These are phyloP conservation scores for Boletus reticuloceps DNA, from an alignment of 768 basidiomycete species.

Conservation along the genomic window DNA sequence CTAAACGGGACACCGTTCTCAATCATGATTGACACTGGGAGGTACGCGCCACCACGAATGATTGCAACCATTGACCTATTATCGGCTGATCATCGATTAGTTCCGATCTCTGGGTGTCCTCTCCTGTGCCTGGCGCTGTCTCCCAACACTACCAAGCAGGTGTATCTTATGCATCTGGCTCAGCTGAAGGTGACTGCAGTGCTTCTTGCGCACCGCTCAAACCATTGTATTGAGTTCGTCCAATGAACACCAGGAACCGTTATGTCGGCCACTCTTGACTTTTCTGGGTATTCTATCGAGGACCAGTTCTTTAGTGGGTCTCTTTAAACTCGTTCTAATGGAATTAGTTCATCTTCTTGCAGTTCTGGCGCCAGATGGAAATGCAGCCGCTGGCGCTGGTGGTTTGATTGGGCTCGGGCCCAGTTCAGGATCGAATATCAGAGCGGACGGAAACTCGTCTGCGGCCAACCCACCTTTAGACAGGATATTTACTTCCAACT, in stretches of 20 bases:
- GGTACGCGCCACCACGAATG: conserved; percentile 26
- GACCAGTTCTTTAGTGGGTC: conserved; percentile 36
- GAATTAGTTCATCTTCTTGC: conserved; percentile 2
- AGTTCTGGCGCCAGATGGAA: conserved; percentile 19
- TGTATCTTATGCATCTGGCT: conserved; percentile 55
- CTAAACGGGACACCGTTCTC: conserved; percentile 34
- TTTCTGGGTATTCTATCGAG: conserved; percentile 44
- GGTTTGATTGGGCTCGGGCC: conserved; percentile 62
- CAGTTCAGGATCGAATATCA: conserved; percentile 51
- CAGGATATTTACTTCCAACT: conserved; percentile 61
- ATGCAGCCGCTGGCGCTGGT: conserved; percentile 11
- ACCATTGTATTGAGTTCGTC: neutral
- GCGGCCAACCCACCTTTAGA: conserved; percentile 57
- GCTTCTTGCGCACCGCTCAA: neutral
- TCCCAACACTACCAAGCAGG: conserved; percentile 37
- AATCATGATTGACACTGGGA: conserved; percentile 47
- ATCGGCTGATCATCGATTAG: conserved; percentile 31
- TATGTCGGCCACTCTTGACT: conserved; percentile 27
- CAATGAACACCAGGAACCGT: conserved; percentile 22
- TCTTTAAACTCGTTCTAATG: neutral
- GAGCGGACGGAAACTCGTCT: conserved; percentile 30
- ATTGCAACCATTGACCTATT: neutral
- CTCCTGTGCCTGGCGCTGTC: conserved; percentile 38
- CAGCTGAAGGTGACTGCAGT: conserved; percentile 41
- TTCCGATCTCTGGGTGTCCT: conserved; percentile 64